Evolutionary conservation across 345 rosid genomes (phyloP), one percentile per base, ranked within the genome.

Genomic region (Camelina hispida): DNA sequence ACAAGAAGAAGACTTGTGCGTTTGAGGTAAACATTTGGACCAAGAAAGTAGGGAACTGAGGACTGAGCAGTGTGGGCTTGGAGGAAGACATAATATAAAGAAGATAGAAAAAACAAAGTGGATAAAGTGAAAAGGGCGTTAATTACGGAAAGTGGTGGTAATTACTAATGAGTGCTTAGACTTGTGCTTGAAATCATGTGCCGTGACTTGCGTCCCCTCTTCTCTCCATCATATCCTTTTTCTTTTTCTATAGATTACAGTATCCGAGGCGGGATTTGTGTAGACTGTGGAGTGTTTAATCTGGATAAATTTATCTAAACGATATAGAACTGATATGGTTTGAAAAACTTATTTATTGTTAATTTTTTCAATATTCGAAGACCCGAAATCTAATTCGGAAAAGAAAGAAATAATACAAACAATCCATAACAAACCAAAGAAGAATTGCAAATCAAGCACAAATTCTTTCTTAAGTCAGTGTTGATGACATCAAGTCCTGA

Each of bases 111-210:
- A 7, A 7, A 14, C 13, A 62, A 62, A 61, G 22, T 67, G 47
- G 70, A 76, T 69, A 76, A 62, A 76, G 70, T 70, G 64, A 43
- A 63, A 57, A 44, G 17, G 52, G 76, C 52, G 71, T 70, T 77
- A 56, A 70, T 70, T 62, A 77, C 76, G 76, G 76, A 56, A 77
- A 77, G 80, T 77, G 62, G 73, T 18, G n/a, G 59, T 70, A 43
- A 54, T 69, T 62, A 76, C 35, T 69, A 43, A 54, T 69, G 54
- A 69, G 44, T 69, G 54, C 14, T 38, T 55, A 70, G 80, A 55
- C 80, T 46, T 55, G 9, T 71, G 76, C 55, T 64, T 71, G 7
- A 25, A 70, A 71, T 70, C 66, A 77, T 70, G 72, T 70, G 37
- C 80, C 80, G 76, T 70, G 35, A 70, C 80, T 77, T 70, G 54